A percentile compares a stretch with the other conserved stretches of the same genome.
Conservation (phyloP, 192 early-diverging fungal genomes). For the Coemansia sp. region DNA sequence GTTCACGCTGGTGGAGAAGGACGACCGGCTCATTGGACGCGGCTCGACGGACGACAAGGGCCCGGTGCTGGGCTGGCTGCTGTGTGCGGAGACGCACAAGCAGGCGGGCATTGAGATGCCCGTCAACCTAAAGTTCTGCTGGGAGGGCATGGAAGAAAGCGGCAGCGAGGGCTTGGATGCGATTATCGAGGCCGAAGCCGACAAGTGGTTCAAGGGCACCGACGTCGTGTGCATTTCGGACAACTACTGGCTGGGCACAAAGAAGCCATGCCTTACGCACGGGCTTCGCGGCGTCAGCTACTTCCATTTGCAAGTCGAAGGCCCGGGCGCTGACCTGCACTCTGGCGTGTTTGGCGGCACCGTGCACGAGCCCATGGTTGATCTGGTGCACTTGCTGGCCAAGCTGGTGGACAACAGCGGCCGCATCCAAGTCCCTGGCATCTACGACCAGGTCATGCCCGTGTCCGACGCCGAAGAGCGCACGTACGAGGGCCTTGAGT, state of each 20-base stretch:
- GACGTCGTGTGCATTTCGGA: constrained; percentile 97
- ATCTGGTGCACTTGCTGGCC: constrained; percentile 79
- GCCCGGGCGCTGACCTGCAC: constrained; percentile 90
- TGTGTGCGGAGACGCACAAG: constrained; percentile 93
- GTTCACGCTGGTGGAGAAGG: constrained; percentile 82
- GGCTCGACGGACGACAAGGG: constrained; percentile 98
- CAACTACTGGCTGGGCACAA: constrained; percentile 98
- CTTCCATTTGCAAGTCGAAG: constrained; percentile 67
- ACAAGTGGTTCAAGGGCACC: constrained; percentile 83
- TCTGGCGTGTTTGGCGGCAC: constrained; percentile 94
- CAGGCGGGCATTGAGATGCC: constrained; percentile 86
- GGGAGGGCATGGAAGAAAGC: constrained; percentile 92
- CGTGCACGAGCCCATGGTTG: constrained; percentile 98
- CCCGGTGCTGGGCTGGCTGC: constrained; percentile 96
- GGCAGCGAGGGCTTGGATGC: constrained; percentile 95
- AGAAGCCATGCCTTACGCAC: constrained; percentile 97
- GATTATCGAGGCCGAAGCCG: constrained; percentile 81
- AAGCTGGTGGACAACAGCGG: constrained; percentile 83
- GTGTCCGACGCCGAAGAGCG: constrained; percentile 79
- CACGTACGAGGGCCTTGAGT: constrained; percentile 83
- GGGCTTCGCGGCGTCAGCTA: constrained; percentile 82
- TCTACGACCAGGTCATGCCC: constrained; percentile 86
- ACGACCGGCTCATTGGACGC: constrained; percentile 82
- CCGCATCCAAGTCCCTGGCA: constrained; percentile 87
- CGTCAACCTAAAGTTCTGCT: constrained; percentile 95